Evolutionary conservation across 371 early-diverging fungal species (phyloP).

Genomic region (Rhizopus delemar): DNA sequence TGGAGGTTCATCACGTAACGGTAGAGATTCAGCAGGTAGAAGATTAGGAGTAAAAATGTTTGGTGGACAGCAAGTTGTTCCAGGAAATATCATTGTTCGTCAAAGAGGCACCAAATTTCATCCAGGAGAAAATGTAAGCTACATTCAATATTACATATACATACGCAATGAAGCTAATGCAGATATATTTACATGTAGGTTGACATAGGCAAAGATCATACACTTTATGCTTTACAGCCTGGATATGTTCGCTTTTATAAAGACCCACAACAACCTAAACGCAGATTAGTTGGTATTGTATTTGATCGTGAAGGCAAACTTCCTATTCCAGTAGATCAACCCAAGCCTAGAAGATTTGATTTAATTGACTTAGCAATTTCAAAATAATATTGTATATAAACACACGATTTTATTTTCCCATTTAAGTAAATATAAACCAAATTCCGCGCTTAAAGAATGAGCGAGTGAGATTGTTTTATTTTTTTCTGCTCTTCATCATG

Average conservation of each 20-base stretch:
- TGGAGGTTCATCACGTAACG: conserved; percentile 91
- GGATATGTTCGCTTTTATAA: conserved; percentile 91
- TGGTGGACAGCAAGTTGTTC: conserved; percentile 78
- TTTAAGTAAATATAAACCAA: conserved; percentile 5
- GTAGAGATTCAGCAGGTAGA: conserved; percentile 92
- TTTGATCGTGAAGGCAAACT: conserved; percentile 65
- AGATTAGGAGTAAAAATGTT: conserved; percentile 91
- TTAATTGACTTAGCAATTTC: conserved; percentile 64
- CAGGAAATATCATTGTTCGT: conserved; percentile 91
- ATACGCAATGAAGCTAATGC: neutral
- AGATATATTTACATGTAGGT: conserved; percentile 45
- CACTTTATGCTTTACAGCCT: conserved; percentile 77
- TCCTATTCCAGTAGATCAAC: conserved; percentile 64
- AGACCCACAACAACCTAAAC: conserved; percentile 64
- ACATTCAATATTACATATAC: neutral
- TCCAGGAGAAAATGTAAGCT: conserved; percentile 81
- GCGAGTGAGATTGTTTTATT: neutral
- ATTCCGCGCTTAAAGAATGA: conserved; percentile 1
- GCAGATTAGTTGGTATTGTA: conserved; percentile 81
- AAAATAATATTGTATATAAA: conserved; percentile 16
- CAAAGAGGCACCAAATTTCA: conserved; percentile 93
- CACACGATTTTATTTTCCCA: conserved; percentile 3
- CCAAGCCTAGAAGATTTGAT: conserved; percentile 74
- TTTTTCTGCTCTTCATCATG: neutral
- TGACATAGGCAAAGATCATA: conserved; percentile 91